Evolutionary conservation across 2,329 filamentous ascomycete species (phyloP).

Genomic region (Botrytis paeoniae): DNA sequence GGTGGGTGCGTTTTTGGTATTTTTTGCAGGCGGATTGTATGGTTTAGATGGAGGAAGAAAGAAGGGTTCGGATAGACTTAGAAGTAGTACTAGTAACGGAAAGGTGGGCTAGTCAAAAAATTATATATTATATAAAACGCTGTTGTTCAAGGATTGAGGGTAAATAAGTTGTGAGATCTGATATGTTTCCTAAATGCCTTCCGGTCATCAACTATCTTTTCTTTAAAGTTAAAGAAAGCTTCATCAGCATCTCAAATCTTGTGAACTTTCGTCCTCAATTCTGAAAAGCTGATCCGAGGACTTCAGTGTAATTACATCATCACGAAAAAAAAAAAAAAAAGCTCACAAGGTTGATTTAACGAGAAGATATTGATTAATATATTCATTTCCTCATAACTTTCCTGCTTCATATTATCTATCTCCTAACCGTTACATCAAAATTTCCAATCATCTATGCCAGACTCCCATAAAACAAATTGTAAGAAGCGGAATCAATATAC

Average conservation of each 20-base stretch:
- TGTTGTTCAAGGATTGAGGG: not conserved
- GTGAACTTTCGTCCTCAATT: not conserved
- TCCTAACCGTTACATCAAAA: not conserved
- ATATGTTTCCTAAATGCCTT: not conserved
- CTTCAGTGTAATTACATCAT: not conserved
- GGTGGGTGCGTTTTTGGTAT: conserved; percentile 79
- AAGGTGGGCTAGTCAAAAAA: conserved; percentile 17
- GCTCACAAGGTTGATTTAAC: not conserved
- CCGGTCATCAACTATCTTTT: not conserved
- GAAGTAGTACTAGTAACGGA: conserved; percentile 12
- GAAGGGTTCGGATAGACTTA: conserved; percentile 5
- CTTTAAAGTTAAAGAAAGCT: not conserved
- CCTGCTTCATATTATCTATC: not conserved
- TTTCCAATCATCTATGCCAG: no score
- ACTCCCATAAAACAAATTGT: not conserved
- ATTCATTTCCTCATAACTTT: not conserved
- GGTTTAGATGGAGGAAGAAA: conserved; percentile 58
- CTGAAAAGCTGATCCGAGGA: not conserved
- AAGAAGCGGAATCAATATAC: not conserved
- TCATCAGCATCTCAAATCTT: not conserved
- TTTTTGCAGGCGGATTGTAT: conserved; percentile 87
- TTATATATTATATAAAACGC: conserved; percentile 6
- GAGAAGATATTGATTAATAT: not conserved
- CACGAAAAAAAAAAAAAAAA: not conserved
- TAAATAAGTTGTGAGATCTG: not conserved